Evolutionary conservation across 2,329 filamentous ascomycete species (phyloP), one percentile per base, ranked within the genome.

Genomic region (Fusarium sp.): DNA sequence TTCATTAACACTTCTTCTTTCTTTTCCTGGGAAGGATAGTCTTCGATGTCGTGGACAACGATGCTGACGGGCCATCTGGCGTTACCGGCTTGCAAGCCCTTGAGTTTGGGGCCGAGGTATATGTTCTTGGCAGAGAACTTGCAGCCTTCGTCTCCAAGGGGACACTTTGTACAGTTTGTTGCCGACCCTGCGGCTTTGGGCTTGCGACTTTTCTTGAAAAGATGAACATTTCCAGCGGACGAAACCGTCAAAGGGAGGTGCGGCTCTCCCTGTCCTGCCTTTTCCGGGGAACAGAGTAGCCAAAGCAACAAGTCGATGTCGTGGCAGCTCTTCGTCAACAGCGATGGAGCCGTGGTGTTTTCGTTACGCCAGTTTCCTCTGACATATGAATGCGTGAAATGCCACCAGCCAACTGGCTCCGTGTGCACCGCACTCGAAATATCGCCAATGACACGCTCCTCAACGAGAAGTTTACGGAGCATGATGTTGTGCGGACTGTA

Each of bases 391-490:
- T 97, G 94, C 1, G 92, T 86, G 77, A 97, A 98, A 78, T 98
- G 96, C 93, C 94, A 98, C 90, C 92, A 97, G 2, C 96, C 96
- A 1, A 99, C 91, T 0, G 96, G 96, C 78, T 98, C 96, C 0
- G 93, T 96, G 79, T 98, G 96, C 68, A 97, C 92, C 38, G 97
- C 85, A 38, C 92, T 95, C 53, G 97, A 83, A 29, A 98, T 84
- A 56, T 98, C 92, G 9, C 96, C 96, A 75, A 99, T 91, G 15
- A 90, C 88, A 15, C 86, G 85, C 53, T 97, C 89, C 68, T 92
- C 86, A 2, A 94, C 85, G 8, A 98, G 84, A 18, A 98, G 82
- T 76, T 91, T 90, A 49, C 94, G 89, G 28, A 99, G 84, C 57
- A 95, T 82, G 79, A 93, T 91, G 77, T 98, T 98, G 79, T 98